Evolutionary conservation across 441 rosid species (phyloP).

Genomic region (Corymbia calophylla): DNA sequence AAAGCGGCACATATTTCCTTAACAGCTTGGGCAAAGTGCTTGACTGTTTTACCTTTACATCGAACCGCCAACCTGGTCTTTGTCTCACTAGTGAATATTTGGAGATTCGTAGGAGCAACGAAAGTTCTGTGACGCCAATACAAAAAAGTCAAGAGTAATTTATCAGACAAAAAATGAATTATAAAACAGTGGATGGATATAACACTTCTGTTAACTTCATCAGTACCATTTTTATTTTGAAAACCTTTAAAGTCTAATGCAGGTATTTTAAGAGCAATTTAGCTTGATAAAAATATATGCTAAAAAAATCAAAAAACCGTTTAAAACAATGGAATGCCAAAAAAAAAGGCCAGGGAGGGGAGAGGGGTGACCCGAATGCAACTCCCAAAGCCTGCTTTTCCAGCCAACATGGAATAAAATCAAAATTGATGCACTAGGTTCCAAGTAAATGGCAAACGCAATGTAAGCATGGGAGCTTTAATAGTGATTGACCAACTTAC

Average conservation of each 20-base stretch:
- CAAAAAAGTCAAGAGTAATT: background rate
- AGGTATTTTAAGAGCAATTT: background rate
- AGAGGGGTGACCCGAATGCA: background rate
- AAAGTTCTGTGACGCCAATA: constrained; percentile 60
- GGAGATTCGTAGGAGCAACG: constrained; percentile 82
- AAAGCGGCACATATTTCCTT: constrained; percentile 75
- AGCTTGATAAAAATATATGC: background rate
- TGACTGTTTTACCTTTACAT: constrained; percentile 67
- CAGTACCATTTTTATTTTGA: background rate
- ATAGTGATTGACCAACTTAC: background rate
- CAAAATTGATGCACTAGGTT: background rate
- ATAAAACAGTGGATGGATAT: background rate
- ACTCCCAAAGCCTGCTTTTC: background rate
- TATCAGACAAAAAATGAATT: background rate
- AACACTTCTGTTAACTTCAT: background rate
- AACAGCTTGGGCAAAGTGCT: constrained; percentile 76
- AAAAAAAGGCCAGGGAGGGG: background rate
- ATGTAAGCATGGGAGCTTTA: background rate
- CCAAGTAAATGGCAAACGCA: background rate
- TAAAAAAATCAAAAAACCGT: background rate
- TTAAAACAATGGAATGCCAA: background rate
- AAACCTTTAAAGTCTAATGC: background rate
- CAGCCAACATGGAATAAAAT: background rate
- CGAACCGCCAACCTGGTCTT: constrained; percentile 68
- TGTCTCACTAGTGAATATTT: constrained; percentile 72